phyloP scores from a whole-genome alignment of 1,139 yeast species.

The Hansenula sp. region DNA sequence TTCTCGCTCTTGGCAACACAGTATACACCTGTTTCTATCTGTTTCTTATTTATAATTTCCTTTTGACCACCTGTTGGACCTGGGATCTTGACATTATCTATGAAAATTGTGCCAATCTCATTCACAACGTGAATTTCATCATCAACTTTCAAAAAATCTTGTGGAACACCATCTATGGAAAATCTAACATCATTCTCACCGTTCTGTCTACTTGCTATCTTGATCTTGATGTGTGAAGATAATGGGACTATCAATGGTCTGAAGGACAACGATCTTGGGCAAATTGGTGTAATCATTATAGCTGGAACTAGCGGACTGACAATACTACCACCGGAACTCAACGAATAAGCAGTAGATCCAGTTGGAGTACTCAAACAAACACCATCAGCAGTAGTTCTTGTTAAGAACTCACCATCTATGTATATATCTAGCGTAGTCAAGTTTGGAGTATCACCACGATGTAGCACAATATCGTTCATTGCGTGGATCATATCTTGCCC shows the following conservation, averaged over 20 bases:
- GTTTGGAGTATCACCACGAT: conserved; percentile 87
- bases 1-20: conserved; percentile 79
- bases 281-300: conserved; percentile 80
- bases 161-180: conserved; percentile 79
- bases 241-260: conserved; percentile 82
- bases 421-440: conserved; percentile 76
- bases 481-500: conserved; percentile 49
- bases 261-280: conserved; percentile 84
- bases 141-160: conserved; percentile 63
- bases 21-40: conserved; percentile 64
- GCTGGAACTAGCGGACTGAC: conserved; percentile 88
- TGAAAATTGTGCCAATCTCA: conserved; percentile 52
- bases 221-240: conserved; percentile 62
- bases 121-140: conserved; percentile 73
- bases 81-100: conserved; percentile 42
- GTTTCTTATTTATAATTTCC: conserved; percentile 8
- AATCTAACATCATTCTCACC: conserved; percentile 44
- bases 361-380: conserved; percentile 85
- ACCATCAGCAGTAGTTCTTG: conserved; percentile 92
- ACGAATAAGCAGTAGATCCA: conserved; percentile 91
- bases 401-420: conserved; percentile 76
- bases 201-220: conserved; percentile 41
- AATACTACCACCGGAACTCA: conserved; percentile 88
- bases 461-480: conserved; percentile 87
- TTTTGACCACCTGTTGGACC: conserved; percentile 15